A percentile compares a stretch with the other conserved stretches of the same genome.
phyloP scores from a whole-genome alignment of 2,329 filamentous ascomycete genomes.

The Clonostachys solani region DNA sequence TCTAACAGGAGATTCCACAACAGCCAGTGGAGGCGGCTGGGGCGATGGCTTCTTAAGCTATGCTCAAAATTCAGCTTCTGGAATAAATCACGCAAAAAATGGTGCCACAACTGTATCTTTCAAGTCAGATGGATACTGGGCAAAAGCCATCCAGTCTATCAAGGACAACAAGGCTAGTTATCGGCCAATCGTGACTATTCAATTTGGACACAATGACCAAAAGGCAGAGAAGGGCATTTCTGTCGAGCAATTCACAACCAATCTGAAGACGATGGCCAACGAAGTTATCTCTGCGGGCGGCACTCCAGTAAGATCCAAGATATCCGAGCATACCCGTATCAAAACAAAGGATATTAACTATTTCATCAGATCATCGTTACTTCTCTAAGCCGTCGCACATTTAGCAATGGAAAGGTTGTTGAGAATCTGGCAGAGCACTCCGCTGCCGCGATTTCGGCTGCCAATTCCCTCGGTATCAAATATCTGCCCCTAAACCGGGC shows the following conservation, averaged over 20 bases:
- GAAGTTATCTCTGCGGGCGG: constrained; percentile 37
- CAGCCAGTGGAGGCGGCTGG: constrained; percentile 46
- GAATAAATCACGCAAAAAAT: constrained; percentile 51
- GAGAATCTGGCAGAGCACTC: constrained; percentile 42
- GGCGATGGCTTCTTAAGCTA: constrained; percentile 53
- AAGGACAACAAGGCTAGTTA: constrained; percentile 27
- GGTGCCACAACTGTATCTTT: constrained; percentile 54
- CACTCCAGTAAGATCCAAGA: constrained; percentile 26
- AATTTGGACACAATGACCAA: constrained; percentile 63
- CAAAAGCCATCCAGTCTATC: constrained; percentile 35
- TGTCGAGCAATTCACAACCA: constrained; percentile 40
- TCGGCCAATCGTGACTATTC: constrained; percentile 17
- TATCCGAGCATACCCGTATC: too few species aligned
- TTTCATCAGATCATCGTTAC: constrained; percentile 40
- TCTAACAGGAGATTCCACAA: constrained; percentile 45
- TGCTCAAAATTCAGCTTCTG: constrained; percentile 40
- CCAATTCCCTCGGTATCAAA: constrained; percentile 24
- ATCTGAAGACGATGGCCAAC: constrained; percentile 40
- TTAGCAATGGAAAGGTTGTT: constrained; percentile 21
- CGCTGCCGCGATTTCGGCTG: constrained; percentile 39
- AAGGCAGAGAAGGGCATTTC: constrained; percentile 41
- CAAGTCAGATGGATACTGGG: constrained; percentile 47
- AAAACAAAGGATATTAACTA: too few species aligned
- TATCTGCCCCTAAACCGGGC: constrained; percentile 47
- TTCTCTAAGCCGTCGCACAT: constrained; percentile 46